Evolutionary conservation across 192 early-diverging fungal genomes (phyloP).

Genomic region (Coemansia sp.): DNA sequence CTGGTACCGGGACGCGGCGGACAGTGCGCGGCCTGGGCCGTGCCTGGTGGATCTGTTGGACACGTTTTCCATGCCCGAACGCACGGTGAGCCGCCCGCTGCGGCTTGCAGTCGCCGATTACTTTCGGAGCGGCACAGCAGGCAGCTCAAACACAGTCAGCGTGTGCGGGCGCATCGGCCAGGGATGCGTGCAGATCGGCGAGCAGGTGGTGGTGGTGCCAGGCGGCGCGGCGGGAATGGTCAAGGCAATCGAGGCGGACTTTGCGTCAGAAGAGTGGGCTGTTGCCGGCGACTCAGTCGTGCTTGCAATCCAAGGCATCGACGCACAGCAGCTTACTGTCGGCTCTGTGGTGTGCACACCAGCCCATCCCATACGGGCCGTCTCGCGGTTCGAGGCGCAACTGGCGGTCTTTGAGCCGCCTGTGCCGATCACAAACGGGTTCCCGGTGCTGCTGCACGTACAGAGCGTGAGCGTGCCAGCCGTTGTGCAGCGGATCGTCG

Average conservation of each 20-base stretch:
- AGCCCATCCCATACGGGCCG: slow-evolving; percentile 68
- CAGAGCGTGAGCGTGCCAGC: slow-evolving; percentile 82
- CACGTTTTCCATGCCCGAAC: slow-evolving; percentile 68
- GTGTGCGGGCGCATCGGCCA: slow-evolving; percentile 84
- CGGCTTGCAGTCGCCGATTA: slow-evolving; percentile 84
- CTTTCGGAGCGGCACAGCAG: slow-evolving; percentile 77
- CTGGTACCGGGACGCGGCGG: slow-evolving; percentile 65
- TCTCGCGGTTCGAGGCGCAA: slow-evolving; percentile 75
- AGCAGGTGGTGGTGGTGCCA: slow-evolving; percentile 78
- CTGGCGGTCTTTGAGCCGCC: slow-evolving; percentile 93
- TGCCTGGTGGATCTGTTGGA: slow-evolving; percentile 79
- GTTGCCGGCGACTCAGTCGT: slow-evolving; percentile 90
- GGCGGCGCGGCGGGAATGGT: slow-evolving; percentile 72
- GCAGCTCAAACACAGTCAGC: slow-evolving; percentile 70
- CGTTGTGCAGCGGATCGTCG: slow-evolving; percentile 69
- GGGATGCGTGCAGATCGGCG: slow-evolving; percentile 87
- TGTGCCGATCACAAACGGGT: slow-evolving; percentile 91
- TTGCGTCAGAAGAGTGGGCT: slow-evolving; percentile 78
- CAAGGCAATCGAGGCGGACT: slow-evolving; percentile 75
- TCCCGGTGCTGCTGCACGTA: slow-evolving; percentile 82
- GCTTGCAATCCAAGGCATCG: slow-evolving; percentile 62
- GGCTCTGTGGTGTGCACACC: slow-evolving; percentile 84
- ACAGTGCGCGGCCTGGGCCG: slow-evolving; percentile 49
- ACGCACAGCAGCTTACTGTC: slow-evolving; percentile 55
- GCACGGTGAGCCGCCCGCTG: slow-evolving; percentile 78